A percentile compares a stretch with the other conserved stretches of the same genome.
Conservation (phyloP, 225 moss, liverwort and hornwort species). For the Ulota crispa region DNA sequence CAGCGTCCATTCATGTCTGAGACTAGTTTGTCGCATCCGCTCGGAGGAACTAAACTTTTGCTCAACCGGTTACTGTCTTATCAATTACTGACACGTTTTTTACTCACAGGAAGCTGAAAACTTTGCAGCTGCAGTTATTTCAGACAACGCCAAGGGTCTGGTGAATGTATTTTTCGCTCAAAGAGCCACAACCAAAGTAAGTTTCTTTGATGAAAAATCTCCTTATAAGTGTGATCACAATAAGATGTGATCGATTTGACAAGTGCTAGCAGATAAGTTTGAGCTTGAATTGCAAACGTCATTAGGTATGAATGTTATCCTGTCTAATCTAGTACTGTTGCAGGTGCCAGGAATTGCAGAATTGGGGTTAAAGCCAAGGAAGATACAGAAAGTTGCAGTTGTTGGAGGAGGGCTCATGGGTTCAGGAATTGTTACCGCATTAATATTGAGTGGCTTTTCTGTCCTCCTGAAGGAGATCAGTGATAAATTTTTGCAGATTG, state of each 20-base stretch:
- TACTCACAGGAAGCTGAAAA: conserved; percentile 72
- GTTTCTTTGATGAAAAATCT: neutral
- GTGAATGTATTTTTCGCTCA: conserved; percentile 93
- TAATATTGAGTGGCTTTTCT: conserved; percentile 71
- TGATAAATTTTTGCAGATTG: conserved; percentile 82
- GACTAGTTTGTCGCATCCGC: neutral
- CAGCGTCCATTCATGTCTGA: neutral
- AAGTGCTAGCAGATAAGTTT: conserved; percentile 15
- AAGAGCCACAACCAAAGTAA: conserved; percentile 80
- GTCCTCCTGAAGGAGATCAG: conserved; percentile 95
- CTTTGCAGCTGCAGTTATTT: conserved; percentile 68
- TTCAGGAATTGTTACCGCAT: conserved; percentile 92
- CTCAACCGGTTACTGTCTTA: neutral
- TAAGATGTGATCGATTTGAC: neutral
- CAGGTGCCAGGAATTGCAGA: conserved; percentile 91
- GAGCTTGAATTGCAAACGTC: neutral
- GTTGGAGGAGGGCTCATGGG: conserved; percentile 99
- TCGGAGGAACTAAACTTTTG: neutral
- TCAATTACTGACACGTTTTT: neutral
- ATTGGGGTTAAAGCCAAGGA: conserved; percentile 81
- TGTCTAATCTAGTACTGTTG: conserved; percentile 20
- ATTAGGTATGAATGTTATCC: conserved; percentile 1
- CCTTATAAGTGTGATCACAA: neutral
- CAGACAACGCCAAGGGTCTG: conserved; percentile 84
- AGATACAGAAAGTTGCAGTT: conserved; percentile 77